Evolutionary conservation across 1,284 basidiomycete genomes (phyloP).

Genomic region (Dichomitus squalens): DNA sequence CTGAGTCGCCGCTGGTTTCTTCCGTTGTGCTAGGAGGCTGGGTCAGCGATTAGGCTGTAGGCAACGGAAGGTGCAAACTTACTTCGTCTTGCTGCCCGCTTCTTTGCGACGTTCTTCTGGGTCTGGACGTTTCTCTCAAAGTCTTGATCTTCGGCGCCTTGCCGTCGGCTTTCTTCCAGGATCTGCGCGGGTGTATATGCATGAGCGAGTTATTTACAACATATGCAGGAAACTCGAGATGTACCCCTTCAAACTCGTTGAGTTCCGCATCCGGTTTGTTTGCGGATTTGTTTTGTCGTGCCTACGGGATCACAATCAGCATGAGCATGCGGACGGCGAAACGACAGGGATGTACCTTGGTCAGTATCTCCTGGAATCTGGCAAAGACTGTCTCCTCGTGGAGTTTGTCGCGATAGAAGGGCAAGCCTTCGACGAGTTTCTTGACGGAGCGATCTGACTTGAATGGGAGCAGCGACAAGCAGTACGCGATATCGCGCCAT

Average conservation of each 20-base stretch:
- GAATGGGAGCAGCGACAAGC: slow-evolving; percentile 92
- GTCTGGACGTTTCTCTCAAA: slow-evolving; percentile 83
- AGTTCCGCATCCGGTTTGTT: slow-evolving; percentile 89
- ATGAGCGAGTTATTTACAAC: slow-evolving; percentile 4
- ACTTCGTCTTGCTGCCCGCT: slow-evolving; percentile 27
- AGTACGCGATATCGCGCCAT: slow-evolving; percentile 98
- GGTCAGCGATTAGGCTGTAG: neutral
- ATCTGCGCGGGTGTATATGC: slow-evolving; percentile 50
- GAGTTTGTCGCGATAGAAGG: slow-evolving; percentile 94
- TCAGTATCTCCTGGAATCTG: slow-evolving; percentile 88
- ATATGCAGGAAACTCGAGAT: slow-evolving; percentile 27
- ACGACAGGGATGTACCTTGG: slow-evolving; percentile 49
- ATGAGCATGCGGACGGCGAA: neutral
- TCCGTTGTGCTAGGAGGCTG: neutral
- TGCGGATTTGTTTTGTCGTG: slow-evolving; percentile 82
- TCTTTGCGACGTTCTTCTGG: slow-evolving; percentile 81
- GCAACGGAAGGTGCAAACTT: neutral
- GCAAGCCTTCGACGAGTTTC: slow-evolving; percentile 92
- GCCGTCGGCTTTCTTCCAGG: slow-evolving; percentile 78
- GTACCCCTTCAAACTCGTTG: slow-evolving; percentile 84
- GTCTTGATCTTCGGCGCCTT: slow-evolving; percentile 91
- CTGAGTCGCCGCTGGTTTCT: neutral
- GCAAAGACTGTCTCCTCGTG: slow-evolving; percentile 86
- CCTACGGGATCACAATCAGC: slow-evolving; percentile 42
- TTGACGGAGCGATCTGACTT: slow-evolving; percentile 96